Conservation (phyloP, 2,329 filamentous ascomycete species). For the Geoglossum cookeanum region DNA sequence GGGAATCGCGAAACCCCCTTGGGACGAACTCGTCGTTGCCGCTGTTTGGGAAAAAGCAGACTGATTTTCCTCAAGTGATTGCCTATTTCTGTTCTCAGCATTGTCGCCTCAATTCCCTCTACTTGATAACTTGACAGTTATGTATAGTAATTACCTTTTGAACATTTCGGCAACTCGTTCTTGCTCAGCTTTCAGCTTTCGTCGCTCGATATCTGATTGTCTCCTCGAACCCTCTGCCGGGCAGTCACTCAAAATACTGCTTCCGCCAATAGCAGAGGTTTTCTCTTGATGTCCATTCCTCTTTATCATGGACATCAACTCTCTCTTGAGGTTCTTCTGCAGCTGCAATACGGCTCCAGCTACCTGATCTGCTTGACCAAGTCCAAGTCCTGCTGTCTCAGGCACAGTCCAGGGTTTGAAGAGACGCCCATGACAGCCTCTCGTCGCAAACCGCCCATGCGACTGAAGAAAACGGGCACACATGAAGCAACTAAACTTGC, state of each 20-base stretch:
- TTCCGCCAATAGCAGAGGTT: conserved; percentile 12
- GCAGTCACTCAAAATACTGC: conserved; percentile 8
- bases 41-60: conserved; percentile 1
- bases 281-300: conserved; percentile 7
- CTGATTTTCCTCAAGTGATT: no score
- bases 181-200: conserved; percentile 11
- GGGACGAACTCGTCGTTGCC: background rate
- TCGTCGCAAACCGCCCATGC: conserved; percentile 10
- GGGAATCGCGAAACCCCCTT: background rate
- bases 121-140: no score
- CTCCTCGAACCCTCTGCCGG: conserved; percentile 8
- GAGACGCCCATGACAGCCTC: conserved; percentile 13
- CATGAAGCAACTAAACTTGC: conserved; percentile 14
- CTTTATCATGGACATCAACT: background rate
- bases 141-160: conserved; percentile 9
- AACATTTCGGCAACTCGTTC: conserved; percentile 14
- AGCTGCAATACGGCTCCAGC: no score
- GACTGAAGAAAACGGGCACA: conserved; percentile 11
- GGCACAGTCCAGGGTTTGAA: conserved; percentile 14
- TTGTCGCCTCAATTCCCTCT: no score
- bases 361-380: conserved; percentile 7
- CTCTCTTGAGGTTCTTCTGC: no score
- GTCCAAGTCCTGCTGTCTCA: conserved; percentile 8
- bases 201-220: conserved; percentile 9
- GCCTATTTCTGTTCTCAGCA: no score